Evolutionary conservation across 192 early-diverging fungal species (phyloP), one percentile per base, ranked within the genome.

Genomic region (Coemansia sp.): DNA sequence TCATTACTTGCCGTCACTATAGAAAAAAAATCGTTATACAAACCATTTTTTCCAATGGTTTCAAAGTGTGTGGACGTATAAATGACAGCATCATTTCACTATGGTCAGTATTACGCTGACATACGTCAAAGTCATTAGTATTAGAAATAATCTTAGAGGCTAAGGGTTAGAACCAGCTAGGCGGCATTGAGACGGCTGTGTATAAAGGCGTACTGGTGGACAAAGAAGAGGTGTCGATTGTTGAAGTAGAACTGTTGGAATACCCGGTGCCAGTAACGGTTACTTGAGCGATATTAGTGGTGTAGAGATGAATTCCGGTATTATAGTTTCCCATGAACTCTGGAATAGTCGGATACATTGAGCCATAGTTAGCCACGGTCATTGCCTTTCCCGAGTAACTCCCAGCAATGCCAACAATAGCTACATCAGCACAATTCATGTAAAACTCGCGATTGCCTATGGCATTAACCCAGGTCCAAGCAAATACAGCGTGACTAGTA

Each of bases 381-480:
- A 78, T 64, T 46, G 67, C 32, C 37, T 74, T 74, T n/a, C 76
- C 76, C 0, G 85, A 76, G 39, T 87, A 73, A 9, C 60, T 58
- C 3, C 65, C 52, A 6, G 38, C 33, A 1, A 73, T 69, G 69
- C 57, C 50, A 0, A 70, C 66, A 28, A 84, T 84, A 0, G 66
- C 53, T 53, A 91, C 80, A 53, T 84, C 86, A 32, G 87, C 85
- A 66, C 89, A 88, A 57, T 87, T 89, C 63, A 81, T 87, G 68
- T 91, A 91, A 49, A 84, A 89, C 75, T 92, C 91, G 39, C 85
- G 81, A 62, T 89, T 89, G 2, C 87, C 89, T 9, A 85, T 58
- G 2, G 89, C 88, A 64, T 89, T 89, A 39, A 89, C 87, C 91
- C 91, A 91, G 2, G 84, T 74, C 89, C 91, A 92, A 2, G 79